Base-by-base conservation (phyloP, 257 asterid genomes). In the Linaria vulgaris region DNA sequence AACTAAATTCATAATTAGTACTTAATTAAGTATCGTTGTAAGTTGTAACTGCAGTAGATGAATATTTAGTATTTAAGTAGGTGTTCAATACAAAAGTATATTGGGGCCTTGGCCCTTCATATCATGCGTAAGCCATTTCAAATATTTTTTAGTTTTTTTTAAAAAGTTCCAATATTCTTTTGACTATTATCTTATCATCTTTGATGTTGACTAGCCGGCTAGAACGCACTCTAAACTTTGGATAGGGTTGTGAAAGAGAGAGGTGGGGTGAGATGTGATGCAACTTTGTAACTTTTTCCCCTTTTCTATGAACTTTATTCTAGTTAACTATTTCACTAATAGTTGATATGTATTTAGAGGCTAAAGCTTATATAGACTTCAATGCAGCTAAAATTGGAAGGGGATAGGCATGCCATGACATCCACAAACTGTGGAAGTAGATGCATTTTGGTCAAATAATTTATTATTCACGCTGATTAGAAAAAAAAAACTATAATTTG, bases 111-210 rank as follows among this genome's bases (percentile, higher is more conserved):
- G 66, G 65, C 51, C 66, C 31, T 34, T 67, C 21, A 24, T 15
- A 15, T 67, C 58, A 57, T 67, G 44, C 72, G 34, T 25, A 15
- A 24, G 66, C 64, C 66, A 57, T 58, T 21, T 66, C 54, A 3
- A 5, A 21, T 30, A 19, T 55, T n/a, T 9, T n/a, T n/a, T n/a
- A n/a, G n/a, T n/a, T n/a, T n/a, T n/a, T n/a, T n/a, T n/a, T n/a
- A n/a, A n/a, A n/a, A n/a, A n/a, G n/a, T n/a, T 27, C 6, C 34
- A 6, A 27, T 27, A 27, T 27, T 27, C 34, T 49, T 47, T 39
- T 27, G 47, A 48, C n/a, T 34, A 15, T 14, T 34, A 20, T 64
- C 59, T 17, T 25, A 15, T 37, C 56, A 34, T 34, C 3, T 49
- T 53, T 59, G 21, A 59, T 45, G 51, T 68, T n/a, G 61, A 56